These are phyloP conservation scores for Aspergillus nanangensis DNA, from an alignment of 495 filamentous ascomycete genomes.

Conservation along the genomic window DNA sequence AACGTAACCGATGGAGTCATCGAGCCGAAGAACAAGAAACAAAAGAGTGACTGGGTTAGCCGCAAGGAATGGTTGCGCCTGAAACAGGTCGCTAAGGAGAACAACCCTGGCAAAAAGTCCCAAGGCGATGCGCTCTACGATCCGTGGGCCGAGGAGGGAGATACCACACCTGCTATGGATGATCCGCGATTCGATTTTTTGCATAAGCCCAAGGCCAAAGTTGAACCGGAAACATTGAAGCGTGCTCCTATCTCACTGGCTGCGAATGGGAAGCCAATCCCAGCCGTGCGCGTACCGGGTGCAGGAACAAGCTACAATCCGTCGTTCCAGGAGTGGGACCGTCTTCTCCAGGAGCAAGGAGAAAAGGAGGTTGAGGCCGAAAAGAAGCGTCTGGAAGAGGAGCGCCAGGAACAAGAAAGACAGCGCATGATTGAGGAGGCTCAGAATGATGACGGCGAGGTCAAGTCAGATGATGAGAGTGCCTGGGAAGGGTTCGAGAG, in stretches of 20 bases:
- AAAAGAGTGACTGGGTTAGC: conserved; percentile 69
- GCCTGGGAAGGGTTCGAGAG: conserved; percentile 84
- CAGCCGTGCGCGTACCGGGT: conserved; percentile 72
- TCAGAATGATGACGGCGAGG: conserved; percentile 60
- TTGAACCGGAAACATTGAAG: conserved; percentile 71
- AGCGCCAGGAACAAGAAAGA: conserved; percentile 57
- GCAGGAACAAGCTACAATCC: conserved; percentile 92
- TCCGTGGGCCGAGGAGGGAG: conserved; percentile 62
- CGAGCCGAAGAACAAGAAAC: conserved; percentile 61
- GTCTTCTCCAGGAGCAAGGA: conserved; percentile 66
- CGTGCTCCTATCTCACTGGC: conserved; percentile 74
- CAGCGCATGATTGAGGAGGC: conserved; percentile 51
- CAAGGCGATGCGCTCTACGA: conserved; percentile 59
- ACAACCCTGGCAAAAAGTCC: conserved; percentile 52
- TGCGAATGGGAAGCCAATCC: conserved; percentile 68
- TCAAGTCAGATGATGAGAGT: conserved; percentile 77
- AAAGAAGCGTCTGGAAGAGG: conserved; percentile 65
- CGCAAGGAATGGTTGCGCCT: conserved; percentile 75
- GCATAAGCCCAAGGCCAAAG: conserved; percentile 56
- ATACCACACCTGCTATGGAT: conserved; percentile 30
- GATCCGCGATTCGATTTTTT: conserved; percentile 58
- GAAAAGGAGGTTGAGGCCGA: conserved; percentile 76
- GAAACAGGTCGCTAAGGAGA: conserved; percentile 69
- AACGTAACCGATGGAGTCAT: conserved; percentile 64
- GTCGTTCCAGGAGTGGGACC: conserved; percentile 74